Conservation (phyloP, 2,329 filamentous ascomycete species). For the Colletotrichum tanaceti region DNA sequence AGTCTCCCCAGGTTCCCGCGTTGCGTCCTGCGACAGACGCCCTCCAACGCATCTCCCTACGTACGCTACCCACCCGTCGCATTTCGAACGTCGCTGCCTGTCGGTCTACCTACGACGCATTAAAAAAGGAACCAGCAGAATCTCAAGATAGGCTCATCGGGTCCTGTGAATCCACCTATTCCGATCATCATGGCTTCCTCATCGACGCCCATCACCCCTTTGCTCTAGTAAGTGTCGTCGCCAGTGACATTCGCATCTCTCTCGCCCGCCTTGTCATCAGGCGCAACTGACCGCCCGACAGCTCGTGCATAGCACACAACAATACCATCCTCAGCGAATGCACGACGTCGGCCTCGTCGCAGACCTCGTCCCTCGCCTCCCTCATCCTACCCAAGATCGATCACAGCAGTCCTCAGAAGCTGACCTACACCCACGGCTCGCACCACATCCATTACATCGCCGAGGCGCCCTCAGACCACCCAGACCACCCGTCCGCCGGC, state of each 20-base stretch:
- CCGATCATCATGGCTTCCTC: constrained; percentile 73
- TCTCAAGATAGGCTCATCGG: constrained; percentile 21
- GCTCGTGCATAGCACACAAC: constrained; percentile 93
- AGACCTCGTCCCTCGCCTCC: constrained; percentile 88
- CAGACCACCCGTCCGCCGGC: constrained; percentile 70
- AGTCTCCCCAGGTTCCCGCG: constrained; percentile 3
- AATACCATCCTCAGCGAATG: constrained; percentile 94
- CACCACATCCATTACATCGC: constrained; percentile 97
- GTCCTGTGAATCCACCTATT: constrained; percentile 16
- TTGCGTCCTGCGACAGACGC: constrained; percentile 35
- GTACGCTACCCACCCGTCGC: constrained; percentile 26
- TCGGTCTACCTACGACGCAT: background rate
- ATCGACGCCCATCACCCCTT: constrained; percentile 73
- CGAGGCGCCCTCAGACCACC: constrained; percentile 78
- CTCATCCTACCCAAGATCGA: constrained; percentile 95
- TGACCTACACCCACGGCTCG: constrained; percentile 92
- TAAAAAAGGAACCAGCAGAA: constrained; percentile 5
- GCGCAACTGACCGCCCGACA: constrained; percentile 52
- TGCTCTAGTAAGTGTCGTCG: constrained; percentile 74
- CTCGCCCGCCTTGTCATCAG: constrained; percentile 9
- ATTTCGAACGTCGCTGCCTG: constrained; percentile 23
- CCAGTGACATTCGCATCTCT: constrained; percentile 11
- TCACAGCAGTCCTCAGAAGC: constrained; percentile 83
- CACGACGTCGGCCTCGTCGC: constrained; percentile 84
- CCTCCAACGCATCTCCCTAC: constrained; percentile 18